These are phyloP conservation scores for grape (Vitis vinifera) DNA, from an alignment of 164 flowering plant genomes.

Conservation along the genomic window DNA sequence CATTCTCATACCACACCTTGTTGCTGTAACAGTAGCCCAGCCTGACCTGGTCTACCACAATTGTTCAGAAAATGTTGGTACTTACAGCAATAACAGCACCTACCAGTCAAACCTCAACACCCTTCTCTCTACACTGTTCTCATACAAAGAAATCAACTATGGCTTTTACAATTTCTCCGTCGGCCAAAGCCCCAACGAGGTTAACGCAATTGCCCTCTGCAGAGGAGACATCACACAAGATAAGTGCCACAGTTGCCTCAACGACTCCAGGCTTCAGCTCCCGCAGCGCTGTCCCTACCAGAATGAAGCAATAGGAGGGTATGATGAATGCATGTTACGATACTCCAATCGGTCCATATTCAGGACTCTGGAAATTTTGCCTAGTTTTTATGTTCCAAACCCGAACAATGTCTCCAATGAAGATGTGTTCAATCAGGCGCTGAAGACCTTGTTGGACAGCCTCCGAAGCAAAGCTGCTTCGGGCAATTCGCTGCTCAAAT, in stretches of 20 bases:
- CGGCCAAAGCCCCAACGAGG: slow-evolving; percentile 15
- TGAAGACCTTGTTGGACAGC: not conserved
- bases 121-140: slow-evolving; percentile 26
- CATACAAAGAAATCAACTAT: slow-evolving; percentile 2
- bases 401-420: not conserved
- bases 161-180: slow-evolving; percentile 25
- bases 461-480: slow-evolving; percentile 11
- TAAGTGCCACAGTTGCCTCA: slow-evolving; percentile 12
- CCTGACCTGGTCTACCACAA: not conserved
- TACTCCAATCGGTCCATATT: slow-evolving; percentile 22
- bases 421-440: slow-evolving; percentile 1
- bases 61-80: slow-evolving; percentile 1
- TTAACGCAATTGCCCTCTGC: slow-evolving; percentile 20
- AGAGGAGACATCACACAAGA: slow-evolving; percentile 9
- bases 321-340: slow-evolving; percentile 22
- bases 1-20: too few relatives aligned
- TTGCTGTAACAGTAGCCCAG: too few relatives aligned
- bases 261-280: not conserved
- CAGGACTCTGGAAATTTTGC: not conserved
- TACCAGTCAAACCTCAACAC: slow-evolving; percentile 23
- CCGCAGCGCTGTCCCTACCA: slow-evolving; percentile 18
- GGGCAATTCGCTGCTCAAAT: not conserved
- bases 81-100: slow-evolving; percentile 16
- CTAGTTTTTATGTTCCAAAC: not conserved
- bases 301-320: slow-evolving; percentile 17